Evolutionary conservation across 495 filamentous ascomycete species (phyloP), one percentile per base, ranked within the genome.

Genomic region (Penicillium samsonianum): DNA sequence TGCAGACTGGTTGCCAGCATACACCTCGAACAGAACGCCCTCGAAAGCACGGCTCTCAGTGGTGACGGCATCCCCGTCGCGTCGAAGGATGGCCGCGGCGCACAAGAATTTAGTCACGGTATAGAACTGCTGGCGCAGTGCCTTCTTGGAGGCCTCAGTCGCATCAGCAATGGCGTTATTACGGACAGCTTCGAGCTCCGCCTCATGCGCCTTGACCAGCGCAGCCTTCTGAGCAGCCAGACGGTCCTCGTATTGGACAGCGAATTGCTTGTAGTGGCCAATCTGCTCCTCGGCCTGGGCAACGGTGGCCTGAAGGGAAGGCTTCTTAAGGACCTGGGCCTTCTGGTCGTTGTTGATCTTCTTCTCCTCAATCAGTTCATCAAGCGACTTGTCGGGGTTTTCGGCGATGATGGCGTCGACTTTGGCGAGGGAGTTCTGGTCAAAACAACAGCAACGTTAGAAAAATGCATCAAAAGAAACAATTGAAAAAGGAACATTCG

Each of bases 271-370:
- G 79, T 90, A 91, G 65, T 88, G 85, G 14, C 83, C 75, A 42
- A 97, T 80, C 73, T 97, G 90, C 61, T 96, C 91, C 68, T 94
- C 89, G 28, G 90, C 73, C 73, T 94, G 88, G 25, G 81, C 72
- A 46, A 92, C 76, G 60, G 87, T 82, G 26, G 84, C 82, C 65
- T 91, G 88, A 14, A 97, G 84, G 16, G 80, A 72, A n/a, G 94
- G 93, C 68, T 96, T 98, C 82, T 95, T 96, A 59, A 88, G 74
- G 23, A 86, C 84, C 74, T 96, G 89, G 8, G 88, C 86, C 71
- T 91, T 95, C 72, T 98, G 92, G 73, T 99, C 95, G 63, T 74
- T 61, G 69, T 98, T 99, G 80, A 99, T 92, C 70, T 93, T 89
- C 75, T 88, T 90, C 51, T 81, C 70, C 9, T 79, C 73, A 14